Evolutionary conservation across 495 filamentous ascomycete genomes (phyloP).

Genomic region (Rostrohypoxylon terebratum): DNA sequence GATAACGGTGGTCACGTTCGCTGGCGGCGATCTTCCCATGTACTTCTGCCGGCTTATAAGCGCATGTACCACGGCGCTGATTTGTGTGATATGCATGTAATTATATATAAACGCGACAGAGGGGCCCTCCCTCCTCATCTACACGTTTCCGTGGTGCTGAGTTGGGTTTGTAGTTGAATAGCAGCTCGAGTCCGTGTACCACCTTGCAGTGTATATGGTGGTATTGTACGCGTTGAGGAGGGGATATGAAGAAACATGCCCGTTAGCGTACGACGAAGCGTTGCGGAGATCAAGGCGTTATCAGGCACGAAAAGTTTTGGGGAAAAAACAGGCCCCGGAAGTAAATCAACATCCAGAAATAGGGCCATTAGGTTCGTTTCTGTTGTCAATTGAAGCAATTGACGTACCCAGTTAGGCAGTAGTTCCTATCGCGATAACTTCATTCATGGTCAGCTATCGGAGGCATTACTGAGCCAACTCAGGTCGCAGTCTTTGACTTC

Average conservation of each 20-base stretch:
- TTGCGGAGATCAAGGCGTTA: too few relatives aligned
- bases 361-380: background rate
- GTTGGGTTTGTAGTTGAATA: background rate
- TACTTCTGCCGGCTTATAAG: background rate
- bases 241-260: too few relatives aligned
- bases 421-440: background rate
- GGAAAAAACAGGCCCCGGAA: background rate
- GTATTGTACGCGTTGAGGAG: background rate
- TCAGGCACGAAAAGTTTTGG: too few relatives aligned
- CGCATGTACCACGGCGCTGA: background rate
- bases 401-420: background rate
- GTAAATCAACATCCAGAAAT: background rate
- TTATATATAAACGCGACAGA: too few relatives aligned
- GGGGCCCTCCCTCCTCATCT: too few relatives aligned
- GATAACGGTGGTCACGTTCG: background rate
- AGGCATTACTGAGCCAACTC: background rate
- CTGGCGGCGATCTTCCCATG: too few relatives aligned
- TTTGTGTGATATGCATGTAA: background rate
- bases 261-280: too few relatives aligned
- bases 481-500: background rate
- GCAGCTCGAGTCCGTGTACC: background rate
- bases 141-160: background rate
- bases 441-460: background rate
- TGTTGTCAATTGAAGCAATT: too few relatives aligned
- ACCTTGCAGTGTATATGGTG: background rate